Conservation (phyloP, 2,329 filamentous ascomycete species). For the Trichoderma oligosporum region DNA sequence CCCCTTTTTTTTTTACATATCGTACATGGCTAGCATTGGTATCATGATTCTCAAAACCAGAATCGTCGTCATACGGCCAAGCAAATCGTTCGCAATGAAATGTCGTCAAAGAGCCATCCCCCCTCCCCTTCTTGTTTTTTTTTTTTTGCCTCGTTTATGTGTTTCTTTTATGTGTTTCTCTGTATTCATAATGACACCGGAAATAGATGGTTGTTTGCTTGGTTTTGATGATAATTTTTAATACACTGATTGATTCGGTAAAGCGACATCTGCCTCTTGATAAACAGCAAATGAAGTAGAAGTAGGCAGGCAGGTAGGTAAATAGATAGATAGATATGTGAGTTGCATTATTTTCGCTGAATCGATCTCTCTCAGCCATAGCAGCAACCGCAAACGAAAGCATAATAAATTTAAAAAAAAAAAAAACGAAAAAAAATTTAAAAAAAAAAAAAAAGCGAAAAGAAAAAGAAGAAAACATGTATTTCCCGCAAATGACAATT, state of each 20-base stretch:
- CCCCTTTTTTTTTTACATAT: not conserved
- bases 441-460: not conserved
- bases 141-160: no score
- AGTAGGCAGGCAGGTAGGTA: not conserved
- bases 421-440: not conserved
- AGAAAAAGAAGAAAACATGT: constrained; percentile 4
- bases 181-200: not conserved
- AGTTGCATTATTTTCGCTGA: constrained; percentile 6
- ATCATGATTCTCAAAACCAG: not conserved
- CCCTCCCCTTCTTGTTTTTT: no score
- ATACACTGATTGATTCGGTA: not conserved
- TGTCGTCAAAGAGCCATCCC: not conserved
- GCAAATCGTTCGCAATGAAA: not conserved
- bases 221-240: not conserved
- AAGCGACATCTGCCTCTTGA: not conserved
- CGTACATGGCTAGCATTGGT: not conserved
- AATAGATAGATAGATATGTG: not conserved
- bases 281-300: no score
- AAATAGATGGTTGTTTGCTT: not conserved
- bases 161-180: not conserved
- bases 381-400: not conserved
- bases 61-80: not conserved
- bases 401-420: not conserved
- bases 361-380: constrained; percentile 1
- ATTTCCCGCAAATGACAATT: constrained; percentile 14